Evolutionary conservation across 23 red algal genomes (phyloP).

Genomic region (Cyanidioschyzon merolae): DNA sequence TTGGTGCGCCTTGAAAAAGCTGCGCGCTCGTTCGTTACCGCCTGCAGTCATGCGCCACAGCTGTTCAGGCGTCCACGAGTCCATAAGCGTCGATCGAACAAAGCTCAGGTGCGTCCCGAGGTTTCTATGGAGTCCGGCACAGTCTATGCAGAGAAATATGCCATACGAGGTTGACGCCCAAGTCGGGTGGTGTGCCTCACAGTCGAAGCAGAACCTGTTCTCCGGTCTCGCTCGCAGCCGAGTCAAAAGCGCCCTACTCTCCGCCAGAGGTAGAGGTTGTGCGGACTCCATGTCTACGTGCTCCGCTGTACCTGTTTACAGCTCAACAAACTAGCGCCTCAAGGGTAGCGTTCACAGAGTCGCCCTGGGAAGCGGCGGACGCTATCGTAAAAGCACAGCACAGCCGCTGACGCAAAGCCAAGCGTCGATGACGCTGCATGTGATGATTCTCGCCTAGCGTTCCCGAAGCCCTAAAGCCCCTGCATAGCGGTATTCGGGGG

Average conservation of each 20-base stretch:
- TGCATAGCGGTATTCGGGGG: too few relatives aligned
- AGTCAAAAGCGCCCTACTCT: constrained; percentile 21
- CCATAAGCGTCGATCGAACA: constrained; percentile 85
- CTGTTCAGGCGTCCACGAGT: constrained; percentile 72
- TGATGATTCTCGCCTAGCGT: too few relatives aligned
- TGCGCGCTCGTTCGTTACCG: constrained; percentile 32
- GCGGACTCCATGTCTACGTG: not conserved
- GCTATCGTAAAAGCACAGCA: too few relatives aligned
- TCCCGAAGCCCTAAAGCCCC: too few relatives aligned
- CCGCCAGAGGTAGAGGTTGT: not conserved
- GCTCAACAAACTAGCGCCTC: too few relatives aligned
- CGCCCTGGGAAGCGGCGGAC: too few relatives aligned
- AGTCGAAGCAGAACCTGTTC: constrained; percentile 90
- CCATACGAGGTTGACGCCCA: constrained; percentile 90
- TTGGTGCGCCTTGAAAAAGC: constrained; percentile 34
- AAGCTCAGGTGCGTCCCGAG: constrained; percentile 96
- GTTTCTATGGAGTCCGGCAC: constrained; percentile 71
- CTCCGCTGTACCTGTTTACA: too few relatives aligned
- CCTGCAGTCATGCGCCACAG: constrained; percentile 53
- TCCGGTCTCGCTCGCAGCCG: constrained; percentile 44
- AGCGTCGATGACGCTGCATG: too few relatives aligned
- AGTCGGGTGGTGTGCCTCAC: constrained; percentile 75
- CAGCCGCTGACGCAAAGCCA: too few relatives aligned
- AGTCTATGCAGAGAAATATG: constrained; percentile 93
- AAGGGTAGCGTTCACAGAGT: too few relatives aligned